Evolutionary conservation across 208 protist species (phyloP), one percentile per base, ranked within the genome.

Genomic region (Leishmania turanica): DNA sequence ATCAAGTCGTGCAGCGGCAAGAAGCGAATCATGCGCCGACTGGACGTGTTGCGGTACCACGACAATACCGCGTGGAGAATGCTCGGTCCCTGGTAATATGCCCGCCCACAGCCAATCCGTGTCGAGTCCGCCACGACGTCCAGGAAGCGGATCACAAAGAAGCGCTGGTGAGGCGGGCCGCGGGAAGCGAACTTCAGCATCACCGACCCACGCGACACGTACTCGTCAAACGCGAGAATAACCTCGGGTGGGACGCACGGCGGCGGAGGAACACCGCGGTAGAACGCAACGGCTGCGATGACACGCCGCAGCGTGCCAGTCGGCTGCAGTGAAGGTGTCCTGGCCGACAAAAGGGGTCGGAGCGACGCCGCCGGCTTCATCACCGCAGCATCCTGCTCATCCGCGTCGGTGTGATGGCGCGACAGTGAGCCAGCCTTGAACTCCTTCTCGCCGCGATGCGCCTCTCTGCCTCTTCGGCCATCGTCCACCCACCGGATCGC

Each of bases 171-270:
- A 31, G 92, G 92, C 0, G 89, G 87, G 37, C 90, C 89, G 66
- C 80, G 70, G 7, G 73, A 45, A 34, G 90, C 68, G 58, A 95
- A 95, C 79, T 93, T 93, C 65, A 91, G 78, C 85, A 95, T 86
- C 56, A 71, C 78, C 1, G 81, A 88, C 24, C 92, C 92, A 19
- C 80, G 66, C 64, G 84, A 79, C 24, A 95, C 81, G 76, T 87
- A 91, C 76, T 89, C 91, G 81, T 95, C 90, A 79, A 93, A 95
- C 1, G 92, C 92, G 62, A 95, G 84, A 42, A 87, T 85, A 19
- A 95, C 90, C 86, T 95, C 92, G 1, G 82, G 84, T 1, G 85
- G 86, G 64, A 93, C 92, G 15, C 68, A 49, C 1, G 66, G 47
- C 3, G 89, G 89, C 47, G 84, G 49, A 17, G 83, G 34, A 5